Evolutionary conservation across 257 asterid genomes (phyloP), one percentile per base, ranked within the genome.

Genomic region (Nicotiana undulata): DNA sequence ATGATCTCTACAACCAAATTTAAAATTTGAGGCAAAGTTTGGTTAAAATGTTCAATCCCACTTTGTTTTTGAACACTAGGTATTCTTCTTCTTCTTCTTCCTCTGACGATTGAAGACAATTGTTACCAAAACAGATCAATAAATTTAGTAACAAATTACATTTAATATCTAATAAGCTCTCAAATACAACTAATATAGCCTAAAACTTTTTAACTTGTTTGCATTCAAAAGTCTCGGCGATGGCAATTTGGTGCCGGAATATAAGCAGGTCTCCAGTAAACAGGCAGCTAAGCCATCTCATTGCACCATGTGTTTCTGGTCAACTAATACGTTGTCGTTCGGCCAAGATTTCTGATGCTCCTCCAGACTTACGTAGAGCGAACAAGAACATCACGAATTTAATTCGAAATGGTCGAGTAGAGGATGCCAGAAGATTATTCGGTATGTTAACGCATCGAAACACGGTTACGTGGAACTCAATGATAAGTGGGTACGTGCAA

Each of bases 401-500:
- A 60, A 90, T 91, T 79, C 87, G 87, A 64, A 82, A 61, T 28
- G 93, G 91, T 52, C 88, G 83, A 15, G 83, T 90, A 44, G 86
- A 90, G 17, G 95, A 93, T 40, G 98, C 98, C 0, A 82, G 97
- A 76, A 74, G 64, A 53, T 76, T 89, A 28, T 94, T 94, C 82
- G 89, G 91, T 70, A 37, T 81, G 46, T 44, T 88, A 83, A 72
- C 74, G 20, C 79, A 82, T 28, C 78, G 94, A 83, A 92, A 91
- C 70, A 89, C 89, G 29, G 87, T 92, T 68, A 92, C 98, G 0
- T 95, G 98, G 98, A 95, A 95, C 83, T 89, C 96, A 24, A 90
- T 93, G 95, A 86, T 94, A 51, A 87, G 86, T 9, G 98, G 96
- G 5, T 90, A 88, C 32, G 91, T 91, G 8, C 88, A 75, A 46